phyloP scores from a whole-genome alignment of 257 asterid species.

The Nicotiana obtusifolia region DNA sequence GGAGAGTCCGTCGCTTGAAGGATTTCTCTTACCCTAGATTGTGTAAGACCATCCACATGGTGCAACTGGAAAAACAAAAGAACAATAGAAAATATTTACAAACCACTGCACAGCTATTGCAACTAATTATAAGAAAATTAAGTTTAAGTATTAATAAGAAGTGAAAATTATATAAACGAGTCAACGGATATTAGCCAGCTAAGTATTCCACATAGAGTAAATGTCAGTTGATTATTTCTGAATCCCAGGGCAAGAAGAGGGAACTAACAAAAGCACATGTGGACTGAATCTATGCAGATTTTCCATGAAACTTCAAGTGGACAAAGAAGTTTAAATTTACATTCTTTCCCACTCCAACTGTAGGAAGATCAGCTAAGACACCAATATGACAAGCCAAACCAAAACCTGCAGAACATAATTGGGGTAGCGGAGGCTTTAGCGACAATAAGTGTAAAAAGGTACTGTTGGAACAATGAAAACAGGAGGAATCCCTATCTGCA shows the following conservation, averaged over 20 bases:
- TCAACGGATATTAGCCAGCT: not conserved
- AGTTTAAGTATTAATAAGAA: not conserved
- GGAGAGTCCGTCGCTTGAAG: conserved; percentile 44
- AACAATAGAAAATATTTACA: not conserved
- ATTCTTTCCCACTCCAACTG: conserved; percentile 84
- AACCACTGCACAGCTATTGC: not conserved
- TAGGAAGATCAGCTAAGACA: conserved; percentile 72
- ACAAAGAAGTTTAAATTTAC: conserved; percentile 31
- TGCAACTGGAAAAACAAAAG: conserved; percentile 43
- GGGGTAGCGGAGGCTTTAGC: not conserved
- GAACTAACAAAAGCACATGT: not conserved
- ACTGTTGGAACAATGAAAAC: not conserved
- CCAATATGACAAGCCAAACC: conserved; percentile 96
- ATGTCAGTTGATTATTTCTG: not conserved
- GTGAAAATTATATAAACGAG: not conserved
- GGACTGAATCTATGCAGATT: not conserved
- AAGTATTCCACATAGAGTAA: not conserved
- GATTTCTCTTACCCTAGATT: conserved; percentile 44
- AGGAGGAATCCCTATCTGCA: not conserved
- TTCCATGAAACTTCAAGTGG: not conserved
- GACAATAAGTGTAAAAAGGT: not conserved
- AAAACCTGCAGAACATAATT: conserved; percentile 46
- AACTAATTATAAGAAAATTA: not conserved
- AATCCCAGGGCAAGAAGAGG: not conserved
- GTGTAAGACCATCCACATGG: conserved; percentile 82